Conservation (phyloP, 202 grass and related monocot species). For the Elaeis oleifera region DNA sequence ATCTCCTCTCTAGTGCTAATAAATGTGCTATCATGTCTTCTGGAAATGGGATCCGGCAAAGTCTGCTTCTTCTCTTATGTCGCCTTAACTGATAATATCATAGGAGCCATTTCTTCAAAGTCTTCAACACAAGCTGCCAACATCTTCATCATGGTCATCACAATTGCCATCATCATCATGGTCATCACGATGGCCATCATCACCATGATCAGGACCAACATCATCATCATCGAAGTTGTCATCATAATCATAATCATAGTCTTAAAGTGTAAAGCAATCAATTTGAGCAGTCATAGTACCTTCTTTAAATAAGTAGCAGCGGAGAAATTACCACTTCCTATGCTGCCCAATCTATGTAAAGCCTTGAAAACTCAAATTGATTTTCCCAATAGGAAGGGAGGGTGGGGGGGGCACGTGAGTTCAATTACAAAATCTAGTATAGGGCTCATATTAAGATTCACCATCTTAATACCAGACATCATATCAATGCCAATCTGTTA, state of each 20-base stretch:
- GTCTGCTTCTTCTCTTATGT: background rate
- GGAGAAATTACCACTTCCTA: background rate
- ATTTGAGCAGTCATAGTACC: conserved; percentile 1
- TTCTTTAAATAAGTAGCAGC: background rate
- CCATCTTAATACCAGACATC: no score
- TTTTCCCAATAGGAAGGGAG: no score
- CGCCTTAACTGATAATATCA: background rate
- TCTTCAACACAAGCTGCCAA: background rate
- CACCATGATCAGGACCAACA: no score
- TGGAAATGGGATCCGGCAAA: conserved; percentile 1
- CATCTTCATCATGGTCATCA: background rate
- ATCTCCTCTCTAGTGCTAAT: conserved; percentile 5
- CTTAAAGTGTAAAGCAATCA: background rate
- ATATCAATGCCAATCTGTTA: no score
- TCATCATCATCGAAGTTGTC: background rate
- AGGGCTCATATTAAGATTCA: no score
- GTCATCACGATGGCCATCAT: background rate
- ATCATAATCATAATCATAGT: background rate
- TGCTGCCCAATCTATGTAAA: background rate
- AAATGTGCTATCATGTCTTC: conserved; percentile 14
- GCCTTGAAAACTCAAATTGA: background rate
- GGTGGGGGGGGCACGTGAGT: no score
- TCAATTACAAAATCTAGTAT: no score
- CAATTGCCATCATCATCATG: background rate
- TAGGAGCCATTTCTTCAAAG: background rate